Base-by-base conservation (phyloP, 345 rosid genomes). In the Raphanus raphanistrum region DNA sequence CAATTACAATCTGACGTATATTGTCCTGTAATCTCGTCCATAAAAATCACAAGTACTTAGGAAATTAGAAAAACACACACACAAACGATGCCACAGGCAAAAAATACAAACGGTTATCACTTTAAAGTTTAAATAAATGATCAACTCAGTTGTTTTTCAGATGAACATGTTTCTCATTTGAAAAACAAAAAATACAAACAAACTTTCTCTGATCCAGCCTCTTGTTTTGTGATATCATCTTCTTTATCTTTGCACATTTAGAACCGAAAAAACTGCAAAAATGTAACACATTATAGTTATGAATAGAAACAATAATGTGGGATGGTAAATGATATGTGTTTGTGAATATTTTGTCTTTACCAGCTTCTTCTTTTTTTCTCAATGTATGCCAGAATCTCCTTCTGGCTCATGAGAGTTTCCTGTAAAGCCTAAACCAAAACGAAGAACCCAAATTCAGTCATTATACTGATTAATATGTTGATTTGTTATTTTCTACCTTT, bases 281-380 rank as follows among this genome's bases (percentile, higher is more conserved):
- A 41, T 28, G 10, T 48, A 57, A 32, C 25, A 55, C 1, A 6
- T 0, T 55, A 50, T n/a, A 7, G 17, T 59, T 57, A 55, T 8
- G 54, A 64, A 74, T n/a, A 64, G 0, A 69, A n/a, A 38, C 8
- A 68, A 29, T 10, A 10, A 68, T 9, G n/a, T 45, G 1, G n/a
- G 3, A 29, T 13, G 21, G 3, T 12, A 12, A 25, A 43, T 45
- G 6, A 27, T 58, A 32, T 2, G 29, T 68, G 28, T 41, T 50
- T 50, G 10, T 68, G 21, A 73, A 69, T 78, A 28, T 54, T 66
- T 73, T 79, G 69, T 58, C 59, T 71, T 76, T 71, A 80, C 83
- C 70, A 80, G 82, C 77, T 80, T 85, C 81, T 80, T 86, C 71
- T 79, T 86, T 83, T 83, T 64, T 84, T 85, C 72, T 84, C 89